A percentile compares a stretch with the other conserved stretches of the same genome.
phyloP scores from a whole-genome alignment of 176 grass and related monocot species.

The Phyllostachys edulis region DNA sequence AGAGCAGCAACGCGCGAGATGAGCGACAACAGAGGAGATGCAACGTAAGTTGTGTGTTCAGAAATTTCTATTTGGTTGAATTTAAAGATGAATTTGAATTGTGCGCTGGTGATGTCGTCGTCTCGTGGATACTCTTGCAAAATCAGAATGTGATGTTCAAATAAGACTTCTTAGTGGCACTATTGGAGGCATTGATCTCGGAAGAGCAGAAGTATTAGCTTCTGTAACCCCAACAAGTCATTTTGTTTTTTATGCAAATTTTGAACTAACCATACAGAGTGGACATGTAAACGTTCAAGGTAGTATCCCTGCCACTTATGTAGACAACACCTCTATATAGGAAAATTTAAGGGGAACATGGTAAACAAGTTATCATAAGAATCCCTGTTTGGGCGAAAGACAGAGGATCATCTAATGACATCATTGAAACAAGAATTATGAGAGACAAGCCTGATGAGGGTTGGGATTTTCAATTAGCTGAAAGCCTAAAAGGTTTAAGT shows the following conservation, averaged over 20 bases:
- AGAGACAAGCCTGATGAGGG: slow-evolving; percentile 65
- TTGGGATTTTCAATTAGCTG: slow-evolving; percentile 95
- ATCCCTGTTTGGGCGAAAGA: slow-evolving; percentile 92
- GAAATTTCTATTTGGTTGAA: neutral
- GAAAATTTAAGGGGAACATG: slow-evolving; percentile 55
- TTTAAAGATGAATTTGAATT: neutral
- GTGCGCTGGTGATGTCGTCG: too few species aligned
- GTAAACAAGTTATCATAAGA: slow-evolving; percentile 65
- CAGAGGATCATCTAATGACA: slow-evolving; percentile 55
- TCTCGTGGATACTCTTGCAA: slow-evolving; percentile 51
- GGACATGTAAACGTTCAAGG: slow-evolving; percentile 97
- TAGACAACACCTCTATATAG: slow-evolving; percentile 63
- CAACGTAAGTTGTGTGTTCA: neutral
- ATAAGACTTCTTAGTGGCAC: slow-evolving; percentile 86
- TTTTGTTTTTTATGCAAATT: slow-evolving; percentile 91
- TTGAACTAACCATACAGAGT: slow-evolving; percentile 83
- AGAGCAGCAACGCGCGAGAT: slow-evolving; percentile 2
- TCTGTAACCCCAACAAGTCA: slow-evolving; percentile 79
- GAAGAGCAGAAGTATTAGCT: slow-evolving; percentile 80
- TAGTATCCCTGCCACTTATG: slow-evolving; percentile 84
- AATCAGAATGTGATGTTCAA: slow-evolving; percentile 96
- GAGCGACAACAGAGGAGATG: slow-evolving; percentile 13
- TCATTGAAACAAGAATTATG: too few species aligned
- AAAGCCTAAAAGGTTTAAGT: slow-evolving; percentile 94
- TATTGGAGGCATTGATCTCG: slow-evolving; percentile 30